Evolutionary conservation across 192 early-diverging fungal species (phyloP), one percentile per base, ranked within the genome.

Genomic region (Umbelopsis sp.): DNA sequence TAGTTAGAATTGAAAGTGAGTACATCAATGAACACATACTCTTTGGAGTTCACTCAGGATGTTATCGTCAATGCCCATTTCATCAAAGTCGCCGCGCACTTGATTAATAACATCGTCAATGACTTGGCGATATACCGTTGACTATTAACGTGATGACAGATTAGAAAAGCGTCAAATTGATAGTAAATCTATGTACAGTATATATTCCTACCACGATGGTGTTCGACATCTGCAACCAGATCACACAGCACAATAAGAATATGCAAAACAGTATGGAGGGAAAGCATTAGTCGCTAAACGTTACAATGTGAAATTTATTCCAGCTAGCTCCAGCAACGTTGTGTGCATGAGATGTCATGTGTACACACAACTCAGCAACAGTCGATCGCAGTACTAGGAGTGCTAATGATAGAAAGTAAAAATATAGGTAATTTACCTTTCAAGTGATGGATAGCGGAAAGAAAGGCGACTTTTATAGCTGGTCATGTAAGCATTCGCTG

Each of bases 41-140:
- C 56, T 29, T 73, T 94, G 90, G 69, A 99, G 83, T 70, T 97
- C 95, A 36, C 87, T 85, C 34, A 99, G 84, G 24, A 96, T 90
- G 26, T 90, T 84, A 31, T 94, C 93, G 66, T 96, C 91, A 24
- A 97, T 86, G 34, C 97, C 97, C 80, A 93, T 87, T 68, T 93
- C 90, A 47, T 93, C 92, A 88, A 97, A 99, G 45, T 96, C 91
- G 16, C 85, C 83, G 45, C 89, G 88, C 26, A 95, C 90, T 73
- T 96, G 92, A 65, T 89, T 86, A 70, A 96, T 93, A 52, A 99
- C 97, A 71, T 99, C 95, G 81, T 94, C 90, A 72, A 99, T 97
- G 47, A 99, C 92, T 74, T 89, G 90, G 44, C 86, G 84, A 80
- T 99, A 99, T 50, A 93, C 83, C 50, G 78, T 76, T 5, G 84